phyloP scores from a whole-genome alignment of 2,329 filamentous ascomycete species.

The Phaeoacremonium minimum region DNA sequence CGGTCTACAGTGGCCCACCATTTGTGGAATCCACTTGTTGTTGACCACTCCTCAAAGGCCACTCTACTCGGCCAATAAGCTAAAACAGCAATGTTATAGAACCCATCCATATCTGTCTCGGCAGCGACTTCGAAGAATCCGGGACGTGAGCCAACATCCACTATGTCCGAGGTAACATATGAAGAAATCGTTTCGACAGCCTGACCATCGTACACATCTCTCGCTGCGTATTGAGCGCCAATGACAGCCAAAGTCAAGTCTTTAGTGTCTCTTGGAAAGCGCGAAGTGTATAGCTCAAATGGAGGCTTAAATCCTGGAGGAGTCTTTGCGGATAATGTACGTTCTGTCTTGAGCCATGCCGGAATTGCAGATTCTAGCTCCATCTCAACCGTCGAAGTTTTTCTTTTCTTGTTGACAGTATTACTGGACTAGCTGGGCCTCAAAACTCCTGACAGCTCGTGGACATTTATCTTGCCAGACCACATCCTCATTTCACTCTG shows the following conservation, averaged over 20 bases:
- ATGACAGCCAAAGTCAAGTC: slow-evolving; percentile 1
- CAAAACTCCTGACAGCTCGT: no score
- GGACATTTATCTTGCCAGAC: no score
- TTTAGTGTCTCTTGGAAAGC: not conserved
- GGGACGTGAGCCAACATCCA: not conserved
- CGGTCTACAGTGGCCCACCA: slow-evolving; percentile 30
- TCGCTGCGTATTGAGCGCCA: not conserved
- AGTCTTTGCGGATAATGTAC: not conserved
- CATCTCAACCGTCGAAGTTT: no score
- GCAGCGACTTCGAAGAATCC: slow-evolving; percentile 25
- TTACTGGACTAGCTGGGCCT: no score
- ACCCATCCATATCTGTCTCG: slow-evolving; percentile 21
- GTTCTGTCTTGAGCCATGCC: no score
- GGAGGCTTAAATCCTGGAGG: slow-evolving; percentile 1
- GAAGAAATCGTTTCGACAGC: not conserved
- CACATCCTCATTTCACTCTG: no score
- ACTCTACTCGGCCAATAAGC: slow-evolving; percentile 30
- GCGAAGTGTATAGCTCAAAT: not conserved
- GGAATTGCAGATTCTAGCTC: no score
- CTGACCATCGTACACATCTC: slow-evolving; percentile 1
- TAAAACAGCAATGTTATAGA: slow-evolving; percentile 27
- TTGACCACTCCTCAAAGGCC: slow-evolving; percentile 23
- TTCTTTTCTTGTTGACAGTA: no score
- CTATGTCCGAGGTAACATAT: not conserved
- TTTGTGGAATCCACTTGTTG: slow-evolving; percentile 24